Evolutionary conservation across 108 stramenopile species (phyloP), one percentile per base, ranked within the genome.

Genomic region (Fragilaria crotonensis): DNA sequence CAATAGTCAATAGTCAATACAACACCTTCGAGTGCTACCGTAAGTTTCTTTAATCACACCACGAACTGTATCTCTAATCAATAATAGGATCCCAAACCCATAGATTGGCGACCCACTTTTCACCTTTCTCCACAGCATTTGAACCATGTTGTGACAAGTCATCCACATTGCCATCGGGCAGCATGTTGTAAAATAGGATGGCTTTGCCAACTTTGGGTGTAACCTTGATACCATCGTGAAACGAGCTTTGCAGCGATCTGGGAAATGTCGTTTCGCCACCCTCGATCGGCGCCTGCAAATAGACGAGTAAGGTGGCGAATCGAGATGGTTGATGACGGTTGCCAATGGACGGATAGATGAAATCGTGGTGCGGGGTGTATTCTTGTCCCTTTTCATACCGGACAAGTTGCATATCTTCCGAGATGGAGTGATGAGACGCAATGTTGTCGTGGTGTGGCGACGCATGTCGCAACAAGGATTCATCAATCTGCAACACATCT

Each of bases 161-260:
- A 51, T 96, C 95, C 48, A 93, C 72, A 56, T 96, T 96, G 5
- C 95, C 95, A 74, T 96, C 95, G 11, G 84, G 84, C 47, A 95
- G 59, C 45, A 91, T 71, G 58, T 83, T 88, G 71, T 94, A 95
- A 57, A 94, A 96, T 1, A 96, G 52, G 3, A 94, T 77, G 0
- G 95, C 90, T 30, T 67, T 86, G 25, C 93, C 93, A 14, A 63
- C 64, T 32, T 80, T 75, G 1, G 93, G 93, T 45, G 33, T 48
- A 30, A 94, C 68, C 28, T 81, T 82, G 33, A 96, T 53, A 5
- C 95, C 92, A 63, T 86, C 79, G 49, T 88, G 82, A 48, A 48
- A 60, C 30, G 82, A 65, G 21, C 68, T 63, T 46, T 83, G 82
- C 44, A 80, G 50, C 9, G 92, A 87, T 14, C 88, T 84, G 21